Base-by-base conservation (phyloP, 345 rosid species). In the Heritiera fomes region DNA sequence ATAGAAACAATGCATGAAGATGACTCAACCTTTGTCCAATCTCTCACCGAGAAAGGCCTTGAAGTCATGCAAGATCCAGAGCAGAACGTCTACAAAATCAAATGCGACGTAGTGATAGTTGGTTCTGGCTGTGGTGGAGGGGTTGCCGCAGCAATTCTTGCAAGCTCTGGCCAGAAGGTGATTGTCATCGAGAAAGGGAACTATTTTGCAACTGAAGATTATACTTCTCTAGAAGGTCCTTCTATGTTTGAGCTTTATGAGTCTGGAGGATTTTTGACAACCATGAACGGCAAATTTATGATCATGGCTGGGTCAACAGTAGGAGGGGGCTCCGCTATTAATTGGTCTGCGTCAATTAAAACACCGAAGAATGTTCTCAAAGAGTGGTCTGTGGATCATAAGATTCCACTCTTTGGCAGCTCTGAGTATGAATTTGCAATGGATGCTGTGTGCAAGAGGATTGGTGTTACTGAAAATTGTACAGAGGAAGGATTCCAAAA, bases 81-180 rank as follows among this genome's bases (percentile, higher is more conserved):
- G 17, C 49, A 46, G 47, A 68, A 86, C 79, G 80, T 81, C 72
- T 83, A 78, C 80, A 84, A 81, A 79, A 87, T 91, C 82, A 80
- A 85, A 75, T 91, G 95, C 55, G 93, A 91, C 78, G 93, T 83
- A 8, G 90, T 87, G 32, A 81, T 91, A 11, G 76, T 89, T 18
- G 95, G 93, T 40, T 89, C 93, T 6, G 92, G 93, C 56, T 88
- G 93, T 8, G 93, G 95, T 9, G 93, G 93, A 76, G 95, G 89
- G 7, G 92, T 89, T 74, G 93, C 95, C 70, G 95, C 93, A 32
- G 89, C 90, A 32, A 80, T 83, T 75, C 91, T 91, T 53, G 95
- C 93, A 64, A 86, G 79, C 49, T 86, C 90, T 1, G 95, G 95
- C 30, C 88, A 75, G 43, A 91, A 77, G 40, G 93, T 89, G 20